Conservation (phyloP, 352 stramenopile species). For the Phytophthora citrophthora region DNA sequence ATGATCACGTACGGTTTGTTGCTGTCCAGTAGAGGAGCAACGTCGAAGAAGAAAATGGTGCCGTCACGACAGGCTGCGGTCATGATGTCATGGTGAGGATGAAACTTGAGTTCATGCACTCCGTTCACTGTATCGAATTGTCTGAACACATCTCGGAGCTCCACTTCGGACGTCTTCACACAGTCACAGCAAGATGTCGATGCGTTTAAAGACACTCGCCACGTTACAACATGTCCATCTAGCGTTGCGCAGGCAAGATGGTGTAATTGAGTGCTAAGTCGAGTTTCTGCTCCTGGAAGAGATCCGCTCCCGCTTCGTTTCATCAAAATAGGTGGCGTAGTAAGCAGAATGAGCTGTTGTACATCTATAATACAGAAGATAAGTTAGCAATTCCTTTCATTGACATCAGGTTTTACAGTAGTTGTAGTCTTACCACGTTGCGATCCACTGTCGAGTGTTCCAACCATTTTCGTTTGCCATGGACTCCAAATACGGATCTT, state of each 20-base stretch:
- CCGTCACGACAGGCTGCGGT: conserved; percentile 66
- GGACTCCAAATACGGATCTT: conserved; percentile 78
- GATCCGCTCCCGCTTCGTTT: conserved; percentile 41
- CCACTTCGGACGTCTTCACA: conserved; percentile 61
- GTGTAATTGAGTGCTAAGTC: conserved; percentile 39
- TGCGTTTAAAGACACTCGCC: conserved; percentile 44
- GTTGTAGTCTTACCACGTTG: conserved; percentile 37
- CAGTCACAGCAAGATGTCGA: conserved; percentile 45
- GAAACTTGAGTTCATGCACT: conserved; percentile 68
- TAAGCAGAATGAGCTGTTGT: conserved; percentile 69
- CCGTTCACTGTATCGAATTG: conserved; percentile 64
- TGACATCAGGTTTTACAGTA: neutral
- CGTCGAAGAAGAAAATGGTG: conserved; percentile 75
- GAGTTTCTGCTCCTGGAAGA: conserved; percentile 27
- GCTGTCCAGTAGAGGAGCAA: conserved; percentile 52
- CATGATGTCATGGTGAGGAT: conserved; percentile 63
- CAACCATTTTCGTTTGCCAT: conserved; percentile 62
- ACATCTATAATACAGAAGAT: conserved; percentile 45
- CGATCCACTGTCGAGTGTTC: conserved; percentile 67
- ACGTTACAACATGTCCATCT: conserved; percentile 67
- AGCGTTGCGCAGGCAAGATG: conserved; percentile 65
- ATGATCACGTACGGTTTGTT: conserved; percentile 51
- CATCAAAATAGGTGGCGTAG: conserved; percentile 44
- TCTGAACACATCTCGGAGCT: conserved; percentile 66
- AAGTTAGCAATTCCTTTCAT: neutral